These are phyloP conservation scores for Odonthalia washingtoniensis DNA, from an alignment of 31 red algal genomes.

Conservation along the genomic window DNA sequence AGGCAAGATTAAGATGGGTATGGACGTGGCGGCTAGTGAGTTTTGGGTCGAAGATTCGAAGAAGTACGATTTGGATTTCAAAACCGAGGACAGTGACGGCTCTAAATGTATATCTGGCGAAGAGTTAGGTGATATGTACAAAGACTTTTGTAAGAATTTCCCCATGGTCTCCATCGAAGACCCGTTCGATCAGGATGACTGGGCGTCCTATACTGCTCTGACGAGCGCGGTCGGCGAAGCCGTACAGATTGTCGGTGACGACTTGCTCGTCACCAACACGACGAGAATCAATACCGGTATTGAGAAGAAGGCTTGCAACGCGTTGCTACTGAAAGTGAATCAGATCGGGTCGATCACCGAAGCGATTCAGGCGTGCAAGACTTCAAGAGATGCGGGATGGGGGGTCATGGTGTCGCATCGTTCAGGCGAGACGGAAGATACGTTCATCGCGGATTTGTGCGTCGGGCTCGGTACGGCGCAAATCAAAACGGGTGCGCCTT, in stretches of 20 bases:
- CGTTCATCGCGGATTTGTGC: constrained; percentile 94
- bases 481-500: constrained; percentile 98
- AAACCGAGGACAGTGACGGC: constrained; percentile 75
- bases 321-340: constrained; percentile 98
- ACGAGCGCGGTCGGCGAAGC: constrained; percentile 74
- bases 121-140: constrained; percentile 79
- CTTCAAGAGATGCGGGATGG: constrained; percentile 85
- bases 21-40: constrained; percentile 95
- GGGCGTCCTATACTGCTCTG: constrained; percentile 78
- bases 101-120: constrained; percentile 62
- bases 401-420: constrained; percentile 98
- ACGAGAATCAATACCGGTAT: constrained; percentile 89
- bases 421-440: constrained; percentile 98
- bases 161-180: constrained; percentile 98
- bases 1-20: constrained; percentile 89
- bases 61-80: constrained; percentile 98
- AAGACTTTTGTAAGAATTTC: constrained; percentile 74
- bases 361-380: constrained; percentile 83
- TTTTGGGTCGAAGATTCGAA: constrained; percentile 81
- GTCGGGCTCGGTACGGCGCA: constrained; percentile 93
- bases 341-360: constrained; percentile 98
- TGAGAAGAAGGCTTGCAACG: constrained; percentile 90
- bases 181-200: constrained; percentile 96
- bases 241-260: constrained; percentile 96
- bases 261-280: constrained; percentile 95